phyloP scores from a whole-genome alignment of 192 early-diverging fungal genomes.

The Umbelopsis sp. region DNA sequence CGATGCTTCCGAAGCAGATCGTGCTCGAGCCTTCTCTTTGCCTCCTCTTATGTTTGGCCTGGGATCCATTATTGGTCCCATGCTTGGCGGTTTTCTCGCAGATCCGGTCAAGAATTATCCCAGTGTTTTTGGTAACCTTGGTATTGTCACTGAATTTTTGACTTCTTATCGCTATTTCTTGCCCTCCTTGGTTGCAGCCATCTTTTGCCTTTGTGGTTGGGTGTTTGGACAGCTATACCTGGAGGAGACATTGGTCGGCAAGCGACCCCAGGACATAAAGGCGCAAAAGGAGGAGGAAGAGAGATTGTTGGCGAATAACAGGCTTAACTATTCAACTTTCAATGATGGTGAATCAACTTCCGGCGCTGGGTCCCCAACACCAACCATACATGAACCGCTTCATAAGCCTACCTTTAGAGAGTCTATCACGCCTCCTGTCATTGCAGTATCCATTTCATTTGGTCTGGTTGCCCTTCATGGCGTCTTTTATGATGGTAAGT shows the following conservation, averaged over 20 bases:
- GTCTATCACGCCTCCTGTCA: conserved; percentile 23
- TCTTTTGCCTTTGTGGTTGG: conserved; percentile 56
- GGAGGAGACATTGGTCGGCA: conserved; percentile 51
- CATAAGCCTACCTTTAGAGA: conserved; percentile 14
- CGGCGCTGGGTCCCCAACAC: neutral
- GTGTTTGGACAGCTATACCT: conserved; percentile 55
- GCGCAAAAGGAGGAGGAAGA: neutral
- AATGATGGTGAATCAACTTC: neutral
- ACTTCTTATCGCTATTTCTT: conserved; percentile 68
- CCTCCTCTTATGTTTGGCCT: conserved; percentile 66
- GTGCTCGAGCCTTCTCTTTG: conserved; percentile 61
- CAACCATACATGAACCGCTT: neutral
- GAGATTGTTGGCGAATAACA: neutral
- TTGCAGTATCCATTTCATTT: conserved; percentile 20
- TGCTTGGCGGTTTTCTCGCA: conserved; percentile 71
- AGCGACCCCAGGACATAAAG: conserved; percentile 10
- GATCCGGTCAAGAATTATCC: conserved; percentile 65
- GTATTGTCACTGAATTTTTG: conserved; percentile 47
- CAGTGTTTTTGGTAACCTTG: conserved; percentile 40
- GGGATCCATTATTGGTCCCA: conserved; percentile 60
- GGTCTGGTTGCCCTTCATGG: conserved; percentile 19
- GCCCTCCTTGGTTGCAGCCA: conserved; percentile 64
- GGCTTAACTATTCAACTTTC: conserved; percentile 7
- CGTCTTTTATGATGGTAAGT: conserved; percentile 35
- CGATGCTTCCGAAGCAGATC: conserved; percentile 57